Percentiles rank a stretch among this genome's conserved stretches.
These are phyloP conservation scores for Akanthomyces muscarius DNA, from an alignment of 2,329 filamentous ascomycete species.

Conservation along the genomic window DNA sequence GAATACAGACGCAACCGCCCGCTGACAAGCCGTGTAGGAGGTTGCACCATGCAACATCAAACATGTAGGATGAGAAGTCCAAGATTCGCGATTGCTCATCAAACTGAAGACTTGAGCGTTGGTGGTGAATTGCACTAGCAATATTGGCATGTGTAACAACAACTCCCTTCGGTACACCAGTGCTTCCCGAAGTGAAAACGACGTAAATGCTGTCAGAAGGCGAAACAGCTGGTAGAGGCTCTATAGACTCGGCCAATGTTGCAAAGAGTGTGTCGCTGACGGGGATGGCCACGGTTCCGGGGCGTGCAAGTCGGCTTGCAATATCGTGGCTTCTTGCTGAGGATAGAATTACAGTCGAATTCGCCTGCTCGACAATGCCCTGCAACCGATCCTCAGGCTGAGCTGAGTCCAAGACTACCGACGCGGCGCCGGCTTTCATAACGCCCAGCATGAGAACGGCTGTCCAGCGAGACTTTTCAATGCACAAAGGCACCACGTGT, in stretches of 20 bases:
- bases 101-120: not conserved
- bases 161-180: slow-evolving; percentile 43
- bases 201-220: slow-evolving; percentile 27
- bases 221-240: not conserved
- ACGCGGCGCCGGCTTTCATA: slow-evolving; percentile 17
- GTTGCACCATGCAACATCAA: slow-evolving; percentile 19
- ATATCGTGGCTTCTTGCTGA: too few species aligned
- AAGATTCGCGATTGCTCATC: slow-evolving; percentile 16
- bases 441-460: slow-evolving; percentile 16
- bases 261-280: too few species aligned
- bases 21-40: not conserved
- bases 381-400: slow-evolving; percentile 9
- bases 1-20: slow-evolving; percentile 15
- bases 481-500: slow-evolving; percentile 20
- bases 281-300: too few species aligned
- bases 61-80: slow-evolving; percentile 23
- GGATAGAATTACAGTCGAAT: slow-evolving; percentile 13
- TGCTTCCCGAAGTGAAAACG: slow-evolving; percentile 52
- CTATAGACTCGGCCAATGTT: not conserved
- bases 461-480: slow-evolving; percentile 19
- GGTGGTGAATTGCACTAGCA: slow-evolving; percentile 24
- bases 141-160: slow-evolving; percentile 13
- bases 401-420: slow-evolving; percentile 22
- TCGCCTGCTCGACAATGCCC: not conserved
- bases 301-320: slow-evolving; percentile 4